These are phyloP conservation scores for Eleusine indica DNA, from an alignment of 176 grass and related monocot species.

Conservation along the genomic window DNA sequence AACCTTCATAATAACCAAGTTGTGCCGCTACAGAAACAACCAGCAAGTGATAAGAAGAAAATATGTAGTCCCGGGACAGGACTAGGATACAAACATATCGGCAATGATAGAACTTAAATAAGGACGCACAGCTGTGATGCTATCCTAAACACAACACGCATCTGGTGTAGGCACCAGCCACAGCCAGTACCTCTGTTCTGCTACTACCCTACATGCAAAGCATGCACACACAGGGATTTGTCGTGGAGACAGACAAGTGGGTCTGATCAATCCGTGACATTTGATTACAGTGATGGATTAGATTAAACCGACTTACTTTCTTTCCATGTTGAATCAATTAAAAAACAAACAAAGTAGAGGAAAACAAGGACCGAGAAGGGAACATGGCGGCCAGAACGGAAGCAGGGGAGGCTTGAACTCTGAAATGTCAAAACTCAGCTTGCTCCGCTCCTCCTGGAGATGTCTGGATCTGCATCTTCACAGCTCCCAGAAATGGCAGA, in stretches of 20 bases:
- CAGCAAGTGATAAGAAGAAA: background rate
- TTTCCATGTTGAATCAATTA: background rate
- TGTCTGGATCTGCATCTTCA: background rate
- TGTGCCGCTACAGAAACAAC: background rate
- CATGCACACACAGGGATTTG: too few relatives aligned
- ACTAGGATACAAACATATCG: background rate
- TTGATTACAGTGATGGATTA: background rate
- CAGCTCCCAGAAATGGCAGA: background rate
- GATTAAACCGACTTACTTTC: background rate
- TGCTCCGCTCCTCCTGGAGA: background rate
- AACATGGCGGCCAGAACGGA: background rate
- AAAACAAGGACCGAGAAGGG: background rate
- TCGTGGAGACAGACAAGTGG: too few relatives aligned
- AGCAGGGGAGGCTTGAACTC: background rate
- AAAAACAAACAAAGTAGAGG: background rate
- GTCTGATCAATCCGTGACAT: background rate
- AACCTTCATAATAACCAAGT: background rate
- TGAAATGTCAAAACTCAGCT: background rate
- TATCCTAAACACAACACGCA: background rate
- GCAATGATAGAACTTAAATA: background rate
- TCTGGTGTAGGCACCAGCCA: background rate
- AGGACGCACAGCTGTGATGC: background rate
- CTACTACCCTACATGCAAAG: background rate
- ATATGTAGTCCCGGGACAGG: background rate
- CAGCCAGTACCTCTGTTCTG: background rate